Conservation (phyloP, 257 asterid species). For the Solanum paucissectum region DNA sequence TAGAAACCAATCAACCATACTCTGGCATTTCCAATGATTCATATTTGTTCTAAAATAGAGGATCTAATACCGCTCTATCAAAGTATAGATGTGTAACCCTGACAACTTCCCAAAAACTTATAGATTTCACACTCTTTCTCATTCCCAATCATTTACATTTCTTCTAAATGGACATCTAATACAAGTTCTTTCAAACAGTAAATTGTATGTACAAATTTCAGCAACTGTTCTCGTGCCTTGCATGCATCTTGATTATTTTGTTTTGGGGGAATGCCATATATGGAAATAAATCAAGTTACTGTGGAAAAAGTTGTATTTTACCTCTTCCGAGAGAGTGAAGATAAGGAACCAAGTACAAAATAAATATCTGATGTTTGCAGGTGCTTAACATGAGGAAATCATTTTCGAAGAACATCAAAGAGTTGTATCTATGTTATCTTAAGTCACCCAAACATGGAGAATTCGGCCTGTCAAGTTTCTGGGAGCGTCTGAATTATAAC, state of each 20-base stretch:
- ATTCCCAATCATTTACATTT: neutral
- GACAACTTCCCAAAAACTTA: neutral
- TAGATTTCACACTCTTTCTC: neutral
- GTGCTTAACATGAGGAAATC: conserved; percentile 49
- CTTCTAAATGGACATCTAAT: neutral
- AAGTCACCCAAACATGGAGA: conserved; percentile 69
- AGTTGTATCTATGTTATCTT: conserved; percentile 46
- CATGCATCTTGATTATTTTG: neutral
- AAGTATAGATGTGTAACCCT: neutral
- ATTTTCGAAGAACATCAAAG: conserved; percentile 46
- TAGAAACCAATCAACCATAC: neutral
- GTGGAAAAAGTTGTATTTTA: neutral
- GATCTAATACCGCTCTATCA: neutral
- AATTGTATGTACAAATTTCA: neutral
- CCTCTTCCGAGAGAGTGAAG: neutral
- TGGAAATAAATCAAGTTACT: neutral
- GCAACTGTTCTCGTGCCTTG: neutral
- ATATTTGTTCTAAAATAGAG: neutral
- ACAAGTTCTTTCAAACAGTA: neutral
- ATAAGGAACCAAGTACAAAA: conserved; percentile 5
- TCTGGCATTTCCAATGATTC: neutral
- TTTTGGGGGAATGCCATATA: neutral
- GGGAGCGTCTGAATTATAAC: conserved; percentile 74
- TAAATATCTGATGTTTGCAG: conserved; percentile 28
- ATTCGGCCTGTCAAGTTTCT: conserved; percentile 54